A percentile compares a stretch with the other conserved stretches of the same genome.
Conservation (phyloP, 352 stramenopile genomes). For the Hyaloperonospora brassicae region DNA sequence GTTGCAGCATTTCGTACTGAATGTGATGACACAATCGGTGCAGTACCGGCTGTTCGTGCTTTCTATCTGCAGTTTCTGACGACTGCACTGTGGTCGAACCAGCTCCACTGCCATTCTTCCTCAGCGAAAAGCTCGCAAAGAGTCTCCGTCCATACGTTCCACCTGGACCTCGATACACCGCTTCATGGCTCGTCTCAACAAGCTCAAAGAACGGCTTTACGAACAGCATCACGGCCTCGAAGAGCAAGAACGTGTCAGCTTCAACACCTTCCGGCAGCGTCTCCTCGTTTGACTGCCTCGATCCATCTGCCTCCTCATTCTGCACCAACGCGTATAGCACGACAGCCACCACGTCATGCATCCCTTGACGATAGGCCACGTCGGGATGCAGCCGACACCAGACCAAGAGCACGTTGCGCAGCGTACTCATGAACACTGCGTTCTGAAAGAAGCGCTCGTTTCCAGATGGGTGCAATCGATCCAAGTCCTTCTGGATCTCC, state of each 20-base stretch:
- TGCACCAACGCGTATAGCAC: conserved; percentile 62
- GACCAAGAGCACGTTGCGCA: conserved; percentile 75
- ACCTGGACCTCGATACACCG: not conserved
- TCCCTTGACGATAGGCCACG: conserved; percentile 78
- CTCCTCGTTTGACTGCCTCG: not conserved
- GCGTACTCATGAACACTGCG: conserved; percentile 42
- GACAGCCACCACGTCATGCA: conserved; percentile 77
- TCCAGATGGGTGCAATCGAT: conserved; percentile 61
- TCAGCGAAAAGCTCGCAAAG: conserved; percentile 14
- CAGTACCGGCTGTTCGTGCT: conserved; percentile 33
- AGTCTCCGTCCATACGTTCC: not conserved
- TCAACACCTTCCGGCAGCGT: conserved; percentile 39
- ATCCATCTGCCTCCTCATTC: conserved; percentile 11
- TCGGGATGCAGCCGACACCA: conserved; percentile 77
- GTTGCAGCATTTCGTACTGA: conserved; percentile 67
- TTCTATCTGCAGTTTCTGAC: conserved; percentile 3
- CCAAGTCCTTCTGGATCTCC: conserved; percentile 79
- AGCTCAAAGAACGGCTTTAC: conserved; percentile 74
- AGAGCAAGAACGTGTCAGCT: conserved; percentile 62
- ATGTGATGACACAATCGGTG: conserved; percentile 60
- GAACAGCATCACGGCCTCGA: conserved; percentile 72
- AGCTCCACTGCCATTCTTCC: conserved; percentile 17
- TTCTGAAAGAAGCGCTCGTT: conserved; percentile 79
- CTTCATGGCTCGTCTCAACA: conserved; percentile 29
- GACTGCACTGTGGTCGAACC: conserved; percentile 13